These are phyloP conservation scores for Chrysochromulina parva DNA, from an alignment of 78 protist species.

Conservation along the genomic window DNA sequence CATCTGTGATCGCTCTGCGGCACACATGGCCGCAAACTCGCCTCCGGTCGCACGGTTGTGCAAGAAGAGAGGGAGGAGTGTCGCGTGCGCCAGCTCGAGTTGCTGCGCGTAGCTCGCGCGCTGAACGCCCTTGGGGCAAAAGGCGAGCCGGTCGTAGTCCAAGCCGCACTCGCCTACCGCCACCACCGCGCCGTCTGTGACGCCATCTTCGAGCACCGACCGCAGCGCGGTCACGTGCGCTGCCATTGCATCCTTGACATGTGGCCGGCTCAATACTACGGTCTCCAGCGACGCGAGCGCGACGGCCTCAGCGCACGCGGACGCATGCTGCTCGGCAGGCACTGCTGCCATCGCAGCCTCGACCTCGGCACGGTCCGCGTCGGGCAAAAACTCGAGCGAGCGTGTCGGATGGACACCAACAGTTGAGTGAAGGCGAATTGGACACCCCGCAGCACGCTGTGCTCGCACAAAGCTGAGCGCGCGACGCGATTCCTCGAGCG, in stretches of 20 bases:
- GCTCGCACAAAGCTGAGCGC: slow-evolving; percentile 10
- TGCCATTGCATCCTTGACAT: neutral
- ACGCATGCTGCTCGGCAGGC: neutral
- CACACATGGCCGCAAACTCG: neutral
- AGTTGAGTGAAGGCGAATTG: neutral
- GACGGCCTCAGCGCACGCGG: neutral
- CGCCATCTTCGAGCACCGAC: neutral
- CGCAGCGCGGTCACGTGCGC: neutral
- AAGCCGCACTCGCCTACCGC: slow-evolving; percentile 52
- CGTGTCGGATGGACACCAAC: slow-evolving; percentile 62
- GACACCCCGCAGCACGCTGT: neutral
- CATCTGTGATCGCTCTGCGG: neutral
- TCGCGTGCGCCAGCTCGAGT: neutral
- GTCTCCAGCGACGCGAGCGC: neutral
- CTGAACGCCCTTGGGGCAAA: neutral
- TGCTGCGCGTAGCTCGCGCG: neutral
- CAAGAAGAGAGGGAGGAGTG: slow-evolving; percentile 51
- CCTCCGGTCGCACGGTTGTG: slow-evolving; percentile 18
- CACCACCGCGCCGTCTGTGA: slow-evolving; percentile 10
- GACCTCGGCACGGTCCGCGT: neutral
- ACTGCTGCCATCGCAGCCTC: neutral
- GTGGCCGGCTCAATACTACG: neutral
- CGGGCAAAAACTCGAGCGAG: neutral
- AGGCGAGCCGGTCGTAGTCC: neutral
- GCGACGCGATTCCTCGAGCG: neutral